These are phyloP conservation scores for Sophora flavescens DNA, from an alignment of 306 rosid species.

Conservation along the genomic window DNA sequence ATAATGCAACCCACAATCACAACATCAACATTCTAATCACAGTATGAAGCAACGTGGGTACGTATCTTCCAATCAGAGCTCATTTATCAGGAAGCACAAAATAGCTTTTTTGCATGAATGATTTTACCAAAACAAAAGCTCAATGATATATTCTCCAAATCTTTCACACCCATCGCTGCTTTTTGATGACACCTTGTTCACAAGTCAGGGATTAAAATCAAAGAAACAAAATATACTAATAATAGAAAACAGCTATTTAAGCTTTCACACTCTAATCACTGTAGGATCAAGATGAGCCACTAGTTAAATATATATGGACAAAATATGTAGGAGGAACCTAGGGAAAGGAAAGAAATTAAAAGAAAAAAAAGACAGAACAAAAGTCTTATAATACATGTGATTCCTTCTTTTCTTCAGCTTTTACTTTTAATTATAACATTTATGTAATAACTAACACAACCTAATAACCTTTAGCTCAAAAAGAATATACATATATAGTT, in stretches of 20 bases:
- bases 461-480: slow-evolving; percentile 57
- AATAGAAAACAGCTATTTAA: slow-evolving; percentile 45
- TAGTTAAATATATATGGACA: slow-evolving; percentile 37
- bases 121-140: slow-evolving; percentile 48
- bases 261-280: slow-evolving; percentile 57
- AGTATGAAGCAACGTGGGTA: slow-evolving; percentile 45
- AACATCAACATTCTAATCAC: slow-evolving; percentile 49
- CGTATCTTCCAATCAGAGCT: slow-evolving; percentile 38
- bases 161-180: slow-evolving; percentile 49
- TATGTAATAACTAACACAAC: slow-evolving; percentile 57
- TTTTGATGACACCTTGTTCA: slow-evolving; percentile 45
- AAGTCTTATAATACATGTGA: slow-evolving; percentile 56
- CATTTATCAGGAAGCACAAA: slow-evolving; percentile 23
- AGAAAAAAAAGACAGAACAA: slow-evolving; percentile 35
- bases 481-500: slow-evolving; percentile 68
- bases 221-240: slow-evolving; percentile 41
- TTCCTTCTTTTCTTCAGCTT: slow-evolving; percentile 65
- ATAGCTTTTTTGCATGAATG: slow-evolving; percentile 45
- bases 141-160: slow-evolving; percentile 55
- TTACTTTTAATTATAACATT: slow-evolving; percentile 55
- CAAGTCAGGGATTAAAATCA: slow-evolving; percentile 48
- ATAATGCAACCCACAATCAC: slow-evolving; percentile 61
- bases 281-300: slow-evolving; percentile 31
- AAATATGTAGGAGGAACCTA: slow-evolving; percentile 48
- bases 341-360: slow-evolving; percentile 35